These are phyloP conservation scores for Fusarium continuum DNA, from an alignment of 2,329 filamentous ascomycete genomes.

Conservation along the genomic window DNA sequence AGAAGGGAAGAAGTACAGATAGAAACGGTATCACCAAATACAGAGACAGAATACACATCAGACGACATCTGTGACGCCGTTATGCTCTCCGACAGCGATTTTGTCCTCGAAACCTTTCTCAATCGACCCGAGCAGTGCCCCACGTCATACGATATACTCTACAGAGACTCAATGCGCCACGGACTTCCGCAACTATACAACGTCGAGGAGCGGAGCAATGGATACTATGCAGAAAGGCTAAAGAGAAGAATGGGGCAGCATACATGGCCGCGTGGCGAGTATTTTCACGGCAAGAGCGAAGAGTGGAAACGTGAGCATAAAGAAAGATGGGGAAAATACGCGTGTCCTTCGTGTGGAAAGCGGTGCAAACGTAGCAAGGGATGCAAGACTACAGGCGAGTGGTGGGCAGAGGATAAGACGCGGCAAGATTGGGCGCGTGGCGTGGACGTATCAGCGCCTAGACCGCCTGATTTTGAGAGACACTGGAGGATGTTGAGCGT, in stretches of 20 bases:
- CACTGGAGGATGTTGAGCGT: constrained; percentile 5
- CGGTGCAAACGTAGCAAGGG: neutral
- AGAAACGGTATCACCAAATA: too few species aligned
- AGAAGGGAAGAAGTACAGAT: too few species aligned
- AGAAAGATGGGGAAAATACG: neutral
- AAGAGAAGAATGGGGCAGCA: neutral
- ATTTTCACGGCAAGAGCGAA: neutral
- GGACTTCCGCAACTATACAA: neutral
- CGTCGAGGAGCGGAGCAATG: neutral
- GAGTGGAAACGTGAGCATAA: neutral
- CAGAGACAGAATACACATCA: neutral
- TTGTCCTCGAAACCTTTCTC: neutral
- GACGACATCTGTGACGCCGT: neutral
- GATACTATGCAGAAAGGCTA: neutral
- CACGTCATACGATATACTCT: neutral
- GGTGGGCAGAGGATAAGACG: neutral
- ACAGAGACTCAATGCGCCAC: constrained; percentile 4
- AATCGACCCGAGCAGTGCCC: neutral
- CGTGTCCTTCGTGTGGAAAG: neutral
- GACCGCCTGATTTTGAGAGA: constrained; percentile 12
- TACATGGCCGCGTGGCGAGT: neutral
- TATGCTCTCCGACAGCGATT: constrained; percentile 2
- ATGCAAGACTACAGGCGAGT: neutral
- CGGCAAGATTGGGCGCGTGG: neutral
- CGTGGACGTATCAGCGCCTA: rapidly evolving